Evolutionary conservation across 805 yeast species (phyloP).

Genomic region (Lachancea sp.): DNA sequence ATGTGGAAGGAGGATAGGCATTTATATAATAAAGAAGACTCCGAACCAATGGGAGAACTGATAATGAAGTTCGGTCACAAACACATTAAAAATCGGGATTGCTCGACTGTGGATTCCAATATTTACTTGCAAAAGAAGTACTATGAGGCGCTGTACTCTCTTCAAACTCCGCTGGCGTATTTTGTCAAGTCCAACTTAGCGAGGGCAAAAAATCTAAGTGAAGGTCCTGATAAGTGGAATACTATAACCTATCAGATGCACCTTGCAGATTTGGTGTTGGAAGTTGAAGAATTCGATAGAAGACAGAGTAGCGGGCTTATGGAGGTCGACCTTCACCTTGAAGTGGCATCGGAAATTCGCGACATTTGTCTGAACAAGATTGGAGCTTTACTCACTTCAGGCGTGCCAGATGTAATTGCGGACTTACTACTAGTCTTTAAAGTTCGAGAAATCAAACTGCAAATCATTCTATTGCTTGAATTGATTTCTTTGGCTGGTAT

Average conservation of each 20-base stretch:
- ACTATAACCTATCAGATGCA: slow-evolving; percentile 16
- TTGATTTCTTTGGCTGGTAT: slow-evolving; percentile 33
- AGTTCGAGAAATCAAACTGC: slow-evolving; percentile 51
- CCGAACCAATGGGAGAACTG: slow-evolving; percentile 1
- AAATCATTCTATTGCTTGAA: slow-evolving; percentile 44
- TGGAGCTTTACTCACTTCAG: neutral
- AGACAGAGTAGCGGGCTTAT: slow-evolving; percentile 33
- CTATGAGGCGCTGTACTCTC: slow-evolving; percentile 32
- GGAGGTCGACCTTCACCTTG: slow-evolving; percentile 23
- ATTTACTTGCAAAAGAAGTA: slow-evolving; percentile 30
- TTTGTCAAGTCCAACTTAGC: slow-evolving; percentile 46
- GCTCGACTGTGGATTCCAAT: slow-evolving; percentile 15
- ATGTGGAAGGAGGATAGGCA: slow-evolving; percentile 9
- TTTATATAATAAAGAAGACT: neutral
- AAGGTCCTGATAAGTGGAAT: slow-evolving; percentile 12
- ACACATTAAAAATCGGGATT: neutral
- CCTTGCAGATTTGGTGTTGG: slow-evolving; percentile 31
- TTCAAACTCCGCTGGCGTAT: slow-evolving; percentile 35
- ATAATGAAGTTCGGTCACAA: slow-evolving; percentile 6
- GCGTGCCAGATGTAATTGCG: slow-evolving; percentile 9
- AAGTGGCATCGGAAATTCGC: slow-evolving; percentile 13
- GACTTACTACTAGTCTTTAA: slow-evolving; percentile 39
- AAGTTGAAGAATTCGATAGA: slow-evolving; percentile 37
- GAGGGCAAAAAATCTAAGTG: slow-evolving; percentile 41
- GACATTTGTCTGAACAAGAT: slow-evolving; percentile 17